Evolutionary conservation across 129 eudicot genomes (phyloP).

Genomic region (Pittosporum tobira): DNA sequence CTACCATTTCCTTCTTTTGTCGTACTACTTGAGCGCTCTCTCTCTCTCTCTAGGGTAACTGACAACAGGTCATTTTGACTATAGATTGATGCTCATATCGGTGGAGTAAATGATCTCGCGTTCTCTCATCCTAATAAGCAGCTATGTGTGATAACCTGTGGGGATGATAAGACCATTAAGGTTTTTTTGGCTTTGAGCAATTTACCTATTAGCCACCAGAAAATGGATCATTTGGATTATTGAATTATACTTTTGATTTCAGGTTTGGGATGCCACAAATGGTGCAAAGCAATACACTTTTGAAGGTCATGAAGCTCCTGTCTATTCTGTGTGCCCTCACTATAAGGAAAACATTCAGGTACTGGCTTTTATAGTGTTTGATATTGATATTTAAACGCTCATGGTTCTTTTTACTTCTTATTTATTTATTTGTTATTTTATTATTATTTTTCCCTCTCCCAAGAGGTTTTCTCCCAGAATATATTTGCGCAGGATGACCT

Average conservation of each 20-base stretch:
- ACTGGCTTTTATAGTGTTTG: background rate
- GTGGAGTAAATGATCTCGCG: conserved; percentile 92
- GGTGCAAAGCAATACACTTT: conserved; percentile 64
- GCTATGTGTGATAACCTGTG: conserved; percentile 85
- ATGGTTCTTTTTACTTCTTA: background rate
- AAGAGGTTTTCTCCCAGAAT: conserved; percentile 3
- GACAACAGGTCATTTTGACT: conserved; percentile 12
- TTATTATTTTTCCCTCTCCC: too few relatives aligned
- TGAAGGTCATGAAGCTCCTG: conserved; percentile 88
- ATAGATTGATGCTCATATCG: conserved; percentile 86
- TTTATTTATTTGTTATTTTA: too few relatives aligned
- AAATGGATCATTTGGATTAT: background rate
- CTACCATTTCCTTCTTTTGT: background rate
- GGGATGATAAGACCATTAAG: conserved; percentile 85
- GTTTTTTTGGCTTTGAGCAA: conserved; percentile 20
- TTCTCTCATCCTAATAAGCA: conserved; percentile 89
- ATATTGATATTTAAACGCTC: conserved; percentile 4
- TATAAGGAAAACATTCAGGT: conserved; percentile 91
- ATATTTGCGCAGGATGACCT: background rate
- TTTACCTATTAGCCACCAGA: background rate
- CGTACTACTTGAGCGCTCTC: background rate
- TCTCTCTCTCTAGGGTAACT: background rate
- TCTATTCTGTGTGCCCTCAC: conserved; percentile 87
- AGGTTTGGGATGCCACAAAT: conserved; percentile 84
- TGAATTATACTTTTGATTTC: conserved; percentile 7